Conservation (phyloP, 352 stramenopile genomes). For the Phytopythium sindhum region DNA sequence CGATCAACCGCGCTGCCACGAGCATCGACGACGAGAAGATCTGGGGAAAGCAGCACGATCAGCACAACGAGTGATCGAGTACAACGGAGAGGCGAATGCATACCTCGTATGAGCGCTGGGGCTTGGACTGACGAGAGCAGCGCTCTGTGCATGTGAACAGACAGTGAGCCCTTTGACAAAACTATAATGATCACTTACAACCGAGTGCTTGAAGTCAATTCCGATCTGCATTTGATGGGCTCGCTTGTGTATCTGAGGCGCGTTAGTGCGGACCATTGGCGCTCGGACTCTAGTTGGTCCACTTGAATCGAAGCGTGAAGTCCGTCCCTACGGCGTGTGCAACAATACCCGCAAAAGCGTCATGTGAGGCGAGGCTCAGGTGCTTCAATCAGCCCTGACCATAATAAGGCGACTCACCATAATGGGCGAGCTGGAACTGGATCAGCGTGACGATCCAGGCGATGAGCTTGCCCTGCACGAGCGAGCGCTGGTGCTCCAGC, state of each 20-base stretch:
- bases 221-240: background rate
- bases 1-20: constrained; percentile 16
- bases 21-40: constrained; percentile 16
- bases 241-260: background rate
- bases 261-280: background rate
- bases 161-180: background rate
- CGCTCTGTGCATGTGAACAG: background rate
- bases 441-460: constrained; percentile 25
- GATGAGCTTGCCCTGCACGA: constrained; percentile 22
- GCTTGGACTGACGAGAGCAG: background rate
- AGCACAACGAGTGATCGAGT: background rate
- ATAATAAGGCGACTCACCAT: constrained; percentile 7
- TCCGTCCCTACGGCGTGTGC: constrained; percentile 2
- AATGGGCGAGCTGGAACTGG: constrained; percentile 20
- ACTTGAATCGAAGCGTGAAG: constrained; percentile 1
- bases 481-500: constrained; percentile 17
- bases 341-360: too few species aligned
- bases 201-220: background rate
- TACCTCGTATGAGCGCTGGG: background rate
- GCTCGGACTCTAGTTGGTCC: background rate
- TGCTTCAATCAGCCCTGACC: background rate
- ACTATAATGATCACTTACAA: background rate
- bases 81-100: background rate
- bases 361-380: background rate
- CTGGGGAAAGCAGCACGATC: constrained; percentile 9